Conservation (phyloP, 1,284 basidiomycete species). For the Microbotryum silenes-acaulis region DNA sequence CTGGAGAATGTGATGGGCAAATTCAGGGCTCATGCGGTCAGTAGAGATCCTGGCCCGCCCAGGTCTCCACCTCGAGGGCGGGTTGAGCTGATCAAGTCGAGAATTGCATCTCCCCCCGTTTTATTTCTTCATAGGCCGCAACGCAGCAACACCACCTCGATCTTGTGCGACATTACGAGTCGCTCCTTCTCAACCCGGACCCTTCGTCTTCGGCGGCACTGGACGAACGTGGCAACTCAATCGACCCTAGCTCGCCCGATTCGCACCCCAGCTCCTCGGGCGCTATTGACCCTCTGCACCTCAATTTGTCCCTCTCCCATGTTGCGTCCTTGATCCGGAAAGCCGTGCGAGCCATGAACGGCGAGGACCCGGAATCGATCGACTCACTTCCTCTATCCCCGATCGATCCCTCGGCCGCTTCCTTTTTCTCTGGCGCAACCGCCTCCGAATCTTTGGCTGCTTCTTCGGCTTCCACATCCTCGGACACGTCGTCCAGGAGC, state of each 20-base stretch:
- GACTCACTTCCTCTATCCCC: constrained; percentile 12
- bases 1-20: constrained; percentile 95
- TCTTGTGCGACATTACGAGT: constrained; percentile 83
- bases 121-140: constrained; percentile 55
- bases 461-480: constrained; percentile 7
- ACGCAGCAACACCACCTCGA: constrained; percentile 86
- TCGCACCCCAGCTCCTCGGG: constrained; percentile 8
- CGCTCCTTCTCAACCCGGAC: constrained; percentile 66
- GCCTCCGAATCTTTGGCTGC: constrained; percentile 5
- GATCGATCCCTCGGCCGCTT: constrained; percentile 2
- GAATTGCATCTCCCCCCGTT: background rate
- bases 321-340: constrained; percentile 63
- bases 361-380: constrained; percentile 49
- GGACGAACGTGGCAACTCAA: constrained; percentile 53
- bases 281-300: constrained; percentile 46
- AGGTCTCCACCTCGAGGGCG: background rate
- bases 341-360: constrained; percentile 62
- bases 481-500: background rate
- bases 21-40: constrained; percentile 82
- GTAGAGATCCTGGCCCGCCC: constrained; percentile 35
- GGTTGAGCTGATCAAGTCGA: background rate
- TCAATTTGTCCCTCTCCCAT: constrained; percentile 56
- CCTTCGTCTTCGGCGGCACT: constrained; percentile 44
- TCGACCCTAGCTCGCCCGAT: constrained; percentile 43
- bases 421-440: constrained; percentile 4